Base-by-base conservation (phyloP, 495 filamentous ascomycete species). In the Hypoxylon cercidicola region DNA sequence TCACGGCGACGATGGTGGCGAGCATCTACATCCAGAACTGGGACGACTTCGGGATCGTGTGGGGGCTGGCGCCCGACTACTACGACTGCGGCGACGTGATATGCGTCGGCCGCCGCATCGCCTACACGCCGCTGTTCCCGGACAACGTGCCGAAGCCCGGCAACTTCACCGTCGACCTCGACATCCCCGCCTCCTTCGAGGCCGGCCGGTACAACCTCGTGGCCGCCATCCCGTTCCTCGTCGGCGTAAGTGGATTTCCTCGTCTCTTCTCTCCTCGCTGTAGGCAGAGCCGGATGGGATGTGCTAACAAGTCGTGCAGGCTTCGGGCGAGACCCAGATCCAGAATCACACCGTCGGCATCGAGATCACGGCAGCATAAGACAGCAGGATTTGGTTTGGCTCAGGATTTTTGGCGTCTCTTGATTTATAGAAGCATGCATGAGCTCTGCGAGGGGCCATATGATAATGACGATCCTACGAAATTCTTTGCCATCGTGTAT, bases 121-220 rank as follows among this genome's bases (percentile, higher is more conserved):
- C 49, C 23, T 73, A 73, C 68, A 73, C 68, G 18, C 32, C 35
- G 5, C 60, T 73, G 6, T 73, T 56, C 64, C 64, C 70, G 16
- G 35, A 66, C 61, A 62, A 63, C 60, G 40, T 19, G 45, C 66
- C 66, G n/a, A 3, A 60, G 54, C 60, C 55, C 11, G 66, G 64
- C 55, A 41, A 65, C 21, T 73, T 68, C 70, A 63, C 53, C 40
- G 21, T 84, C 72, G 58, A 78, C 40, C 73, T 85, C 50, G 62
- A 63, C 21, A 80, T 85, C 68, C 82, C 83, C 30, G 52, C 69
- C 6, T 64, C 72, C 70, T 64, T 82, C 44, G 23, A 72, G 8
- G 21, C 79, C 4, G 83, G 83, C 43, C 75, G 84, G 62, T 85
- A 83, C 68, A 70, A 83, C 10, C 73, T 85, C 16, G 74, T 81